Evolutionary conservation across 2,329 filamentous ascomycete genomes (phyloP).

Genomic region (Ustulina deusta): DNA sequence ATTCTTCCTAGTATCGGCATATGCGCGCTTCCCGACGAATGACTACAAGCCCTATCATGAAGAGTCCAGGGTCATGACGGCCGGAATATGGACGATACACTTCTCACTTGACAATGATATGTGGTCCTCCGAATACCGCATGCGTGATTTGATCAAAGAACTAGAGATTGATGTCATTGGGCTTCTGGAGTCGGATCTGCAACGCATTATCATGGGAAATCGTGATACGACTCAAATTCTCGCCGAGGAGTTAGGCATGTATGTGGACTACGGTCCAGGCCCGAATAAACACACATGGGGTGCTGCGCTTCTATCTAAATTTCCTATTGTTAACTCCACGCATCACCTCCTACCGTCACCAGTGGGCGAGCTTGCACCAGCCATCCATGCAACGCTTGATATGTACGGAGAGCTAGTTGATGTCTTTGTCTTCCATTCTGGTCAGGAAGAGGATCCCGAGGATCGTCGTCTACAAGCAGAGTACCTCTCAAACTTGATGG

Average conservation of each 20-base stretch:
- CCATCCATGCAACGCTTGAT: constrained; percentile 95
- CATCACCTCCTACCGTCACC: constrained; percentile 95
- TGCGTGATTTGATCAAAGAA: constrained; percentile 90
- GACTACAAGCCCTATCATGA: constrained; percentile 92
- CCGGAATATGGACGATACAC: constrained; percentile 98
- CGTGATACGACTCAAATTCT: constrained; percentile 95
- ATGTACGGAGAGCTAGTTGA: constrained; percentile 91
- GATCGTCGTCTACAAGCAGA: constrained; percentile 87
- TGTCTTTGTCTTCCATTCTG: constrained; percentile 98
- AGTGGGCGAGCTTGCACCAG: constrained; percentile 92
- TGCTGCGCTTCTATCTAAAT: constrained; percentile 90
- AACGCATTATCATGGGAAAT: constrained; percentile 99
- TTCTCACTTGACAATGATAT: constrained; percentile 98
- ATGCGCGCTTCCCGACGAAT: constrained; percentile 91
- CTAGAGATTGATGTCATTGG: constrained; percentile 97
- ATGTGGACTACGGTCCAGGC: constrained; percentile 95
- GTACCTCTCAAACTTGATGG: constrained; percentile 91
- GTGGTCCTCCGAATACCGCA: constrained; percentile 96
- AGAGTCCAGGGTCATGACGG: constrained; percentile 87
- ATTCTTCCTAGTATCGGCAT: constrained; percentile 82
- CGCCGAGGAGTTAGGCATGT: constrained; percentile 97
- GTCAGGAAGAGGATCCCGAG: constrained; percentile 95
- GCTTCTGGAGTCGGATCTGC: constrained; percentile 91
- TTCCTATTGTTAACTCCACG: constrained; percentile 96
- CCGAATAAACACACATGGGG: constrained; percentile 99